Percentiles rank a stretch among this genome's conserved stretches.
Conservation (phyloP, 2,329 filamentous ascomycete genomes). For the Diaporthe vaccinii region DNA sequence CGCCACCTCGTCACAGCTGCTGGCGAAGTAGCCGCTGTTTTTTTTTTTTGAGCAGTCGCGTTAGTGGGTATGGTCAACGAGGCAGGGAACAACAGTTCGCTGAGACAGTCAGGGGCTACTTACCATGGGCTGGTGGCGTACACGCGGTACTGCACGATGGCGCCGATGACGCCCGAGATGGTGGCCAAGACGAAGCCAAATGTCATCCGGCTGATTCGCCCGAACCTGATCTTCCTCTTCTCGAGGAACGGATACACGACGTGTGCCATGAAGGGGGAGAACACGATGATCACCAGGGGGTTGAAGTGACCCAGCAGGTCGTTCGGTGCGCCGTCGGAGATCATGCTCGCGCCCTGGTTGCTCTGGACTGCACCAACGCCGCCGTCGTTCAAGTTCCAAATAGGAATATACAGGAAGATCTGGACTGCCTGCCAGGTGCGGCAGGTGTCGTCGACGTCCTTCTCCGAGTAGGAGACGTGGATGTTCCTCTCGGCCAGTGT, state of each 20-base stretch:
- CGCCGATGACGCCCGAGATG: conserved; percentile 55
- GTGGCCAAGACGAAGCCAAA: conserved; percentile 65
- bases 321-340: conserved; percentile 66
- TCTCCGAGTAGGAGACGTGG: conserved; percentile 73
- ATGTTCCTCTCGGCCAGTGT: conserved; percentile 58
- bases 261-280: conserved; percentile 65
- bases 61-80: background rate
- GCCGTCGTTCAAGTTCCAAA: conserved; percentile 57
- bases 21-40: conserved; percentile 56
- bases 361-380: conserved; percentile 53
- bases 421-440: conserved; percentile 61
- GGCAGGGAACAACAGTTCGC: too few relatives aligned
- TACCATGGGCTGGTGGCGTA: conserved; percentile 67
- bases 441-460: conserved; percentile 75
- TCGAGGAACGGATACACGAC: conserved; percentile 70
- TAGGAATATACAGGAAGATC: conserved; percentile 57
- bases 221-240: conserved; percentile 65
- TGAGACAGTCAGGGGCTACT: background rate
- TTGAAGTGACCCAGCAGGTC: conserved; percentile 73
- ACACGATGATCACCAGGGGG: conserved; percentile 70
- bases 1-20: conserved; percentile 51
- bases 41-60: background rate
- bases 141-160: conserved; percentile 71
- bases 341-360: conserved; percentile 58
- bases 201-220: conserved; percentile 69